A percentile compares a stretch with the other conserved stretches of the same genome.
These are phyloP conservation scores for Stagonosporopsis tanaceti DNA, from an alignment of 2,329 filamentous ascomycete species.

Conservation along the genomic window DNA sequence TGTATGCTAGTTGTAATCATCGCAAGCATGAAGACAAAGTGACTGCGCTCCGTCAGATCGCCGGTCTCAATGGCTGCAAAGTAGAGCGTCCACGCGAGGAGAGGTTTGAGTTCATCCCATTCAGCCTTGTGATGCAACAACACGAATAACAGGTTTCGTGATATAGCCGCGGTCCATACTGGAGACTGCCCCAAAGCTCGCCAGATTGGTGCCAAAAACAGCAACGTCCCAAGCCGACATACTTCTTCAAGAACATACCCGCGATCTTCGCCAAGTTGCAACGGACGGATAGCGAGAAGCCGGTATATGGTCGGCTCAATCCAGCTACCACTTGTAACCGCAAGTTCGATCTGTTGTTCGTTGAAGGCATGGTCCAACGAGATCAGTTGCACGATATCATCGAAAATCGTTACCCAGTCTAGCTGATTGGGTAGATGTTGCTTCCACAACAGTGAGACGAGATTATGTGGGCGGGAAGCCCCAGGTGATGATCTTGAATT, in stretches of 20 bases:
- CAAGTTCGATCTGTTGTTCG: constrained; percentile 32
- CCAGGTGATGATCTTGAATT: constrained; percentile 60
- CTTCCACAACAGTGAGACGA: constrained; percentile 67
- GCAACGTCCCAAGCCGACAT: constrained; percentile 38
- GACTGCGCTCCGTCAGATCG: constrained; percentile 33
- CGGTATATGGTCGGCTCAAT: constrained; percentile 39
- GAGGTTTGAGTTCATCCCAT: constrained; percentile 40
- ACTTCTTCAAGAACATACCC: constrained; percentile 40
- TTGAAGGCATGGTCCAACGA: constrained; percentile 36
- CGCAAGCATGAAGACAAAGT: constrained; percentile 39
- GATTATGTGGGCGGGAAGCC: constrained; percentile 64
- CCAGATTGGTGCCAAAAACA: constrained; percentile 42
- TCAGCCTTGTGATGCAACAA: constrained; percentile 34
- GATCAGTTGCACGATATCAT: constrained; percentile 37
- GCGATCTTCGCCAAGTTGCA: constrained; percentile 21
- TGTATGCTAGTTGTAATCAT: constrained; percentile 35
- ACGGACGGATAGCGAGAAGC: constrained; percentile 35
- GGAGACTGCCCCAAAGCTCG: constrained; percentile 34
- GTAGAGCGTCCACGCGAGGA: constrained; percentile 39
- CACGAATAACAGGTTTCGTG: constrained; percentile 31
- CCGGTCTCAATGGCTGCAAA: constrained; percentile 38
- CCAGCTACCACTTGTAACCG: constrained; percentile 38
- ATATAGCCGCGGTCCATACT: constrained; percentile 35
- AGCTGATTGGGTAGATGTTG: constrained; percentile 48
- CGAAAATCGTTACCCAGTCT: constrained; percentile 42